These are phyloP conservation scores for Alternaria sp. DNA, from an alignment of 2,329 filamentous ascomycete genomes.

Conservation along the genomic window DNA sequence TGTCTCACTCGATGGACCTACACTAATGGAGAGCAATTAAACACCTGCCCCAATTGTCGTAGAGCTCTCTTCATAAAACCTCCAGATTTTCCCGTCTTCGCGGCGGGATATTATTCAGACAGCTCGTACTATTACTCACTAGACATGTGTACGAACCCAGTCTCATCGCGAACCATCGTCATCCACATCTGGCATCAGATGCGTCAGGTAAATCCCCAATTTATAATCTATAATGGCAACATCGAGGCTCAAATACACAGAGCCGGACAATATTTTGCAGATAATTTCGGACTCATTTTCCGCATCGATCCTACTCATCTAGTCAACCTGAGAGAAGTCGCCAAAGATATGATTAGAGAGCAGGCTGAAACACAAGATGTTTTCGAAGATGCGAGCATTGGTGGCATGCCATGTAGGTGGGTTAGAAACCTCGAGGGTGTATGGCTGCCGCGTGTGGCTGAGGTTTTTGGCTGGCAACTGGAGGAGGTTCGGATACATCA, in stretches of 20 bases:
- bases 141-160: not conserved
- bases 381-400: fast-evolving
- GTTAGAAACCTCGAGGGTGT: no score
- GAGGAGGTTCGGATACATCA: not conserved
- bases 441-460: not conserved
- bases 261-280: not conserved
- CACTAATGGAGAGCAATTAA: not conserved
- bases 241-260: not conserved
- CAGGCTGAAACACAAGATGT: not conserved
- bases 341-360: not conserved
- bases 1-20: not conserved
- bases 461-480: not conserved
- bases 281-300: not conserved
- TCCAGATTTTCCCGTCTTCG: not conserved
- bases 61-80: not conserved
- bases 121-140: not conserved
- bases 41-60: not conserved
- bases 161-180: not conserved
- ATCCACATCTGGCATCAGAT: not conserved
- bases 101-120: not conserved
- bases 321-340: not conserved
- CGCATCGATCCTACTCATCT: not conserved
- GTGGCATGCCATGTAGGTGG: no score
- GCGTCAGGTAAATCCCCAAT: not conserved
- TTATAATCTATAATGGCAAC: not conserved